Conservation (phyloP, 2,329 filamentous ascomycete species). For the Cladosporium austrohemisphaericum region DNA sequence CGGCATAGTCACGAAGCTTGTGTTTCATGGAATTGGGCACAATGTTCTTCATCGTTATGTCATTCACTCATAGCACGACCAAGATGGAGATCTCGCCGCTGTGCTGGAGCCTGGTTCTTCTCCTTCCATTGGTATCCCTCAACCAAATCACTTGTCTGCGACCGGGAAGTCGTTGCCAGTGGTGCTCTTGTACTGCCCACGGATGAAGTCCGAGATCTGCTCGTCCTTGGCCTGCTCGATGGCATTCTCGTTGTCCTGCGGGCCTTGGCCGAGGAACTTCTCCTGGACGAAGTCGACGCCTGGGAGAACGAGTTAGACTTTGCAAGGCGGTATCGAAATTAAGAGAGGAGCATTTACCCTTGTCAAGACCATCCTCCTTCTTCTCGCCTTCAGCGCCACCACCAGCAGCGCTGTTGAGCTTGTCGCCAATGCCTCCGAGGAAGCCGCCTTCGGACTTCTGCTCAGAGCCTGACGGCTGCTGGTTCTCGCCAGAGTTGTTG, state of each 20-base stretch:
- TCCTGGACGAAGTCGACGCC: slow-evolving; percentile 76
- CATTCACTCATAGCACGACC: slow-evolving; percentile 10
- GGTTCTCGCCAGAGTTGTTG: slow-evolving; percentile 28
- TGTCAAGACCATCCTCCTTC: slow-evolving; percentile 79
- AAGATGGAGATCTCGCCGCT: too few species aligned
- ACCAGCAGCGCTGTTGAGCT: slow-evolving; percentile 67
- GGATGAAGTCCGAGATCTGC: slow-evolving; percentile 67
- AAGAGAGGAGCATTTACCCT: slow-evolving; percentile 52
- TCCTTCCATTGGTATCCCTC: too few species aligned
- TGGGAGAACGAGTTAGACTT: slow-evolving; percentile 35
- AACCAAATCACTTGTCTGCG: slow-evolving; percentile 50
- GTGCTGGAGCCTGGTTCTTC: too few species aligned
- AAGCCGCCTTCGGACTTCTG: slow-evolving; percentile 36
- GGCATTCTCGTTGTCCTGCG: slow-evolving; percentile 67
- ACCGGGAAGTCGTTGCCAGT: slow-evolving; percentile 68
- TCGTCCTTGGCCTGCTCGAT: slow-evolving; percentile 81
- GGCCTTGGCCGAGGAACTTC: slow-evolving; percentile 64
- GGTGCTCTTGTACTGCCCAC: slow-evolving; percentile 63
- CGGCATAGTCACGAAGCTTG: too few species aligned
- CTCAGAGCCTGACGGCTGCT: slow-evolving; percentile 25
- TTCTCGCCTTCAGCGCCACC: slow-evolving; percentile 72
- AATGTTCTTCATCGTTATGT: not conserved
- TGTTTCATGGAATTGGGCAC: too few species aligned
- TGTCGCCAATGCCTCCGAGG: slow-evolving; percentile 61
- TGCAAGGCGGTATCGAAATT: slow-evolving; percentile 4